phyloP scores from a whole-genome alignment of 768 basidiomycete genomes.

The Calvatia gigantea region DNA sequence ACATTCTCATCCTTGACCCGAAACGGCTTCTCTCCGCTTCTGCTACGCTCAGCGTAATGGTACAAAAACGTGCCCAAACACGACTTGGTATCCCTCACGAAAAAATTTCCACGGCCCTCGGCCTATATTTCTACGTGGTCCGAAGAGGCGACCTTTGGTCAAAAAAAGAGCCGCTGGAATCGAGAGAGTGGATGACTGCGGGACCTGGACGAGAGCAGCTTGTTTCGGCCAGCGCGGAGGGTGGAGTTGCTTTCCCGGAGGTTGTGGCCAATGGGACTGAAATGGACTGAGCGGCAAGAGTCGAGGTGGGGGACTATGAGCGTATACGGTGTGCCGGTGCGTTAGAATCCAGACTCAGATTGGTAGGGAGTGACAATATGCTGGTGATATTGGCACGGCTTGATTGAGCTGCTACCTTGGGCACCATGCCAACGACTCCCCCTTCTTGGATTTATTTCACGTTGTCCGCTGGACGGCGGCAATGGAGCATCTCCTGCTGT shows the following conservation, averaged over 20 bases:
- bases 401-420: conserved; percentile 8
- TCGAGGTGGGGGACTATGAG: conserved; percentile 97
- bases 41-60: conserved; percentile 85
- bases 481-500: conserved; percentile 6
- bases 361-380: not conserved
- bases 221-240: conserved; percentile 90
- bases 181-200: conserved; percentile 62
- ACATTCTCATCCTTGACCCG: conserved; percentile 91
- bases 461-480: not conserved
- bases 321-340: conserved; percentile 66
- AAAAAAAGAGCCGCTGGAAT: conserved; percentile 86
- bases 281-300: conserved; percentile 80
- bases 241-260: conserved; percentile 64
- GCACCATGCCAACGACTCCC: no score
- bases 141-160: conserved; percentile 91
- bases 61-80: conserved; percentile 94
- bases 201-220: conserved; percentile 72
- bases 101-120: conserved; percentile 67
- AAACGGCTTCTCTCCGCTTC: conserved; percentile 75
- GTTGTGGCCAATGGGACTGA: conserved; percentile 90
- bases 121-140: conserved; percentile 95
- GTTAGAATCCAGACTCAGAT: not conserved
- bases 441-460: not conserved
- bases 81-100: conserved; percentile 82
- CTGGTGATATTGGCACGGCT: not conserved